A percentile compares a stretch with the other conserved stretches of the same genome.
phyloP scores from a whole-genome alignment of 306 rosid genomes.

The Sophora flavescens region DNA sequence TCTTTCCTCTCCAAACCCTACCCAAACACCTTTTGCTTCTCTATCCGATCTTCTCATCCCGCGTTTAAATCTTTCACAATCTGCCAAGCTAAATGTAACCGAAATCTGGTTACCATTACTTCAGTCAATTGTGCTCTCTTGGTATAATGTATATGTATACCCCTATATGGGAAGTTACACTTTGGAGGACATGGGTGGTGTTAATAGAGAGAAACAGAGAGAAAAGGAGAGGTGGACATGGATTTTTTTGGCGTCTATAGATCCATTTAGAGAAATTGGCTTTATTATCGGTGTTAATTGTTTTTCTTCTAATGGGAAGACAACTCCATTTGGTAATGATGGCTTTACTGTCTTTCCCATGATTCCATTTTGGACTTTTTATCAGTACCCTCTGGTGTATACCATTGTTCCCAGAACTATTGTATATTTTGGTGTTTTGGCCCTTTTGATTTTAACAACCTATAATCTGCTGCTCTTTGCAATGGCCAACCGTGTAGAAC shows the following conservation, averaged over 20 bases:
- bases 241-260: too few species aligned
- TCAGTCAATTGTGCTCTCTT: not conserved
- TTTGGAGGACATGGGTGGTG: too few species aligned
- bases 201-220: too few species aligned
- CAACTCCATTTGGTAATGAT: too few species aligned
- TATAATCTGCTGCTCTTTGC: not conserved
- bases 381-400: slow-evolving; percentile 26
- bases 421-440: slow-evolving; percentile 33
- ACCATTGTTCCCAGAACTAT: not conserved
- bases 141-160: not conserved
- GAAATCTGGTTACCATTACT: not conserved
- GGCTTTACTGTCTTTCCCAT: not conserved
- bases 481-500: not conserved
- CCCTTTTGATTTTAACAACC: not conserved
- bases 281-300: too few species aligned
- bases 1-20: too few species aligned
- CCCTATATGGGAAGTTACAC: slow-evolving; percentile 2
- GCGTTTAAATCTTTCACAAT: not conserved
- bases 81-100: not conserved
- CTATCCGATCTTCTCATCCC: slow-evolving; percentile 15
- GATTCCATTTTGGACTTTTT: slow-evolving; percentile 21
- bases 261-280: too few species aligned
- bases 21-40: slow-evolving; percentile 17
- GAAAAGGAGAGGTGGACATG: too few species aligned
- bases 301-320: too few species aligned